Evolutionary conservation across 2,329 filamentous ascomycete species (phyloP).

Genomic region (Lachnellula occidentalis): DNA sequence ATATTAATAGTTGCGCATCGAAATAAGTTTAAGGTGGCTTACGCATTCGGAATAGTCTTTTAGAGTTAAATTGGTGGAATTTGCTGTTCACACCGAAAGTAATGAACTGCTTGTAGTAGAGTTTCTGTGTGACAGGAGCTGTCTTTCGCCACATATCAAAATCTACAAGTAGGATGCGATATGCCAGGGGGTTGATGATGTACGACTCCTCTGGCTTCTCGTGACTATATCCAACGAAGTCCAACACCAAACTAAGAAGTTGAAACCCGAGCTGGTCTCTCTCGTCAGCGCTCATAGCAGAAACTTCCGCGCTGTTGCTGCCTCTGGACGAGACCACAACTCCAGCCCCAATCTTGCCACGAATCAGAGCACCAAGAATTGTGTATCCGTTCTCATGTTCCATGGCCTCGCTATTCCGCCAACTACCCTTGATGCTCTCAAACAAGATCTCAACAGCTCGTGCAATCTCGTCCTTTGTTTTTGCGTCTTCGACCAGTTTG

Average conservation of each 20-base stretch:
- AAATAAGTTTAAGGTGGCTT: slow-evolving; percentile 36
- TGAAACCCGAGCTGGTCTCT: slow-evolving; percentile 52
- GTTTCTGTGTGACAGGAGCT: slow-evolving; percentile 67
- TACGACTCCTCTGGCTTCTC: slow-evolving; percentile 78
- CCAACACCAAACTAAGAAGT: slow-evolving; percentile 70
- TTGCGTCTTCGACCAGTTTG: slow-evolving; percentile 75
- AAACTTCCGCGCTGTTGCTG: slow-evolving; percentile 27
- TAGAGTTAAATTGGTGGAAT: slow-evolving; percentile 86
- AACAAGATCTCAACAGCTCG: slow-evolving; percentile 80
- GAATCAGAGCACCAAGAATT: slow-evolving; percentile 75
- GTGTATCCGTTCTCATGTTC: slow-evolving; percentile 92
- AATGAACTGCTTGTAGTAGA: slow-evolving; percentile 91
- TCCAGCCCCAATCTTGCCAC: slow-evolving; percentile 68
- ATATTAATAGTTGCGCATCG: slow-evolving; percentile 16
- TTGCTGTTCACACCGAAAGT: slow-evolving; percentile 87
- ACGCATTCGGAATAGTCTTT: slow-evolving; percentile 85
- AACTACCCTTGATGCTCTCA: slow-evolving; percentile 80
- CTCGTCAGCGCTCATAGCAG: slow-evolving; percentile 44
- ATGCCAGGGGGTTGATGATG: slow-evolving; percentile 92
- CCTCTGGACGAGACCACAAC: slow-evolving; percentile 33
- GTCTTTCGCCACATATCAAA: slow-evolving; percentile 88
- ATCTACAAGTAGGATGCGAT: slow-evolving; percentile 86
- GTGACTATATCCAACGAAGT: slow-evolving; percentile 84
- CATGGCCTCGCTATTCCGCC: slow-evolving; percentile 98
- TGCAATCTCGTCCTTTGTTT: slow-evolving; percentile 63